Evolutionary conservation across 306 rosid species (phyloP), one percentile per base, ranked within the genome.

Genomic region (Rubus parviflorus): DNA sequence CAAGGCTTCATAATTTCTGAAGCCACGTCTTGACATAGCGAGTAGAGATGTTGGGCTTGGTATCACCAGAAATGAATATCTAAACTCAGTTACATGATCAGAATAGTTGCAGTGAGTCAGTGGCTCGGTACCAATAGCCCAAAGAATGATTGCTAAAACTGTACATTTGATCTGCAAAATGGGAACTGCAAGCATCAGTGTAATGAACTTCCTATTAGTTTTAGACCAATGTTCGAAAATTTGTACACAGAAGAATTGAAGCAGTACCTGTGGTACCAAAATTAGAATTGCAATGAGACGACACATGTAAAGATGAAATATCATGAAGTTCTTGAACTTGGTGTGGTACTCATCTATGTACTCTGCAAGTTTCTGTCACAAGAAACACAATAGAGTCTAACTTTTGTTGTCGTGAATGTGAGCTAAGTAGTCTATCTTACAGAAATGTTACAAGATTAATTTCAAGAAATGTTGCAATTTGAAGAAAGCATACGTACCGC

Each of bases 211-310:
- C 13, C 42, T 19, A 15, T n/a, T 17, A 15, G 2, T 64, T n/a
- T 37, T 19, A 17, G 47, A 8, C 22, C 70, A 64, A 64, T 10
- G 4, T 66, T 30, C n/a, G 52, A 20, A 9, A 20, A 16, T 25
- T 7, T 6, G 4, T 12, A 62, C n/a, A 35, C 8, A 35, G 3
- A 3, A 17, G 40, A 47, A 10, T 14, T 0, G 35, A 30, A 30
- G 35, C 14, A 22, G 54, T 82, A 89, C 93, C 90, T 89, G 90
- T 2, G 86, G 90, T 64, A 81, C 57, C 83, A 89, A 77, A 76
- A 82, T 77, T 58, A 51, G 61, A 57, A 85, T 75, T 10, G 78
- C 75, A 13, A 87, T 61, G 23, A 81, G 19, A 63, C 90, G 89
- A 76, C 90, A 76, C 62, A 81, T 40, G 47, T 10, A 46, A 2